Base-by-base conservation (phyloP, 2,329 filamentous ascomycete species). In the Simplicillium sp. region DNA sequence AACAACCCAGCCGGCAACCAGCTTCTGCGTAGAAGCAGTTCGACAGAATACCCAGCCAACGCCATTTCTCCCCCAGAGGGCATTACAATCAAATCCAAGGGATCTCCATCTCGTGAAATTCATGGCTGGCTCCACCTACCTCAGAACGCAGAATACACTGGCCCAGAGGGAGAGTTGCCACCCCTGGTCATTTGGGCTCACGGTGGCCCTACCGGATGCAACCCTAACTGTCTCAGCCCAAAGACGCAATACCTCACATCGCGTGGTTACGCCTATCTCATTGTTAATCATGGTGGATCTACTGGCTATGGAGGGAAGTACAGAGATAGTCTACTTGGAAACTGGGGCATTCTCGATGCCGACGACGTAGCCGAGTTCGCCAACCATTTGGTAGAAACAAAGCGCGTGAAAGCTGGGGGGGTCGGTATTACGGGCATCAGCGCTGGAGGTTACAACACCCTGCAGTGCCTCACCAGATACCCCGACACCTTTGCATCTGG, bases 401-500 rank as follows among this genome's bases (percentile, higher is more conserved):
- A 61, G 0, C 52, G 61, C 4, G 58, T 72, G 1, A 58, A 62
- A 16, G 41, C 46, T 11, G 48, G 54, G 1, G 57, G 58, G 3
- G 60, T 71, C 1, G 72, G 71, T 0, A 69, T 75, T 41, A 66
- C 64, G 2, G 73, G 73, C 2, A 58, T 59, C 6, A 73, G 69
- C 40, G 69, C 73, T 1, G 73, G 73, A 11, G 74, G 74, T 0
- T 77, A 76, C 51, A 66, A 66, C 11, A 70, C 71, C 0, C 58
- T 78, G 17, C 65, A 71, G 48, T 64, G 61, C 4, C 48, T 77
- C 3, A 65, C 66, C 16, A 60, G 60, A 29, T 64, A 70, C 38
- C 67, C 73, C 0, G 53, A 56, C 1, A 54, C 62, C 1, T 77
- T 73, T 47, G 65, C 70, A 0, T 68, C 61, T 0, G 73, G 71